A percentile compares a stretch with the other conserved stretches of the same genome.
phyloP scores from a whole-genome alignment of 176 grass and related monocot genomes.

The Otatea glauca region DNA sequence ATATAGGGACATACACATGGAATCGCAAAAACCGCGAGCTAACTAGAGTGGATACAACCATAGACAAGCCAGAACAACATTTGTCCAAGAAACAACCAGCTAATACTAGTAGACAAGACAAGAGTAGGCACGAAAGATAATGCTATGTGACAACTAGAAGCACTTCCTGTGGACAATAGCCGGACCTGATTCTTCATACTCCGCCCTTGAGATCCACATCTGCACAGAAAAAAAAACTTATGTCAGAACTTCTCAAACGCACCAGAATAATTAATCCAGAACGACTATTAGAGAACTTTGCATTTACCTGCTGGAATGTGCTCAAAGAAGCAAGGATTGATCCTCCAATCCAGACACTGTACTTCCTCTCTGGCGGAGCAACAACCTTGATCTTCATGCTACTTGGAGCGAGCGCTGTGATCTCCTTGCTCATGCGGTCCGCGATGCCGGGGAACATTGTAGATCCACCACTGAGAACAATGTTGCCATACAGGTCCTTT shows the following conservation, averaged over 20 bases:
- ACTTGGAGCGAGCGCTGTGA: slow-evolving; percentile 74
- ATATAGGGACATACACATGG: slow-evolving; percentile 14
- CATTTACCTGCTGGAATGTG: slow-evolving; percentile 86
- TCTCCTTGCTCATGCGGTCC: slow-evolving; percentile 89
- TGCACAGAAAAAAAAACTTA: slow-evolving; percentile 31
- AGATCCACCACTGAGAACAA: slow-evolving; percentile 87
- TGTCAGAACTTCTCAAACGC: slow-evolving; percentile 23
- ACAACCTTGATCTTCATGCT: slow-evolving; percentile 97
- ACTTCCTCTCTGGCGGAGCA: slow-evolving; percentile 84
- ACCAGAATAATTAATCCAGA: not conserved
- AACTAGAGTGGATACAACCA: slow-evolving; percentile 52
- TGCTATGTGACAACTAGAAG: slow-evolving; percentile 46
- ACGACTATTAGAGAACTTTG: not conserved
- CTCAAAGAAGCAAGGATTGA: slow-evolving; percentile 88
- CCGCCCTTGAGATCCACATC: slow-evolving; percentile 88
- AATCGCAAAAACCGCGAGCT: slow-evolving; percentile 29
- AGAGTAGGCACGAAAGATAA: not conserved
- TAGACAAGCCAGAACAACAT: slow-evolving; percentile 46
- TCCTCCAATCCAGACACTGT: slow-evolving; percentile 89
- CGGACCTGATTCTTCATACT: slow-evolving; percentile 83
- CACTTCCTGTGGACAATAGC: slow-evolving; percentile 90
- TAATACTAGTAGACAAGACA: not conserved
- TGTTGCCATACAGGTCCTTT: slow-evolving; percentile 87
- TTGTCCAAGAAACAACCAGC: slow-evolving; percentile 40
- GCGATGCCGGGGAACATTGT: slow-evolving; percentile 91